Evolutionary conservation across 2,329 filamentous ascomycete species (phyloP).

Genomic region (Aspergillus aculeatus): DNA sequence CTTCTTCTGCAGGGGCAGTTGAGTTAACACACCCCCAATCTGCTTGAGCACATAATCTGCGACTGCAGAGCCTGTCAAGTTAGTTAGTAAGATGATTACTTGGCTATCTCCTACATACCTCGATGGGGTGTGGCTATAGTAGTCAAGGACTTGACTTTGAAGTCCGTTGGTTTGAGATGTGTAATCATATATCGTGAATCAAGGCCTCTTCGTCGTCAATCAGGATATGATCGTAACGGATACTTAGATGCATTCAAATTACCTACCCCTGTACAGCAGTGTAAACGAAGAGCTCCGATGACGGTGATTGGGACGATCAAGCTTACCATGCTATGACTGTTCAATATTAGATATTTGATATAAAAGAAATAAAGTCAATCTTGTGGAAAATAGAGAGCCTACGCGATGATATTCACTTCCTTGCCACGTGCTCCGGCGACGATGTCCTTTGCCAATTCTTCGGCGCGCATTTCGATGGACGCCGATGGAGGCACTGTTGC

Average conservation of each 20-base stretch:
- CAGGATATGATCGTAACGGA: constrained; percentile 6
- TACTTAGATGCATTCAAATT: constrained; percentile 1
- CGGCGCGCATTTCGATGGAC: constrained; percentile 58
- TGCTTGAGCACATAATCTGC: constrained; percentile 61
- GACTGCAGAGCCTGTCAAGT: constrained; percentile 53
- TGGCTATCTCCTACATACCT: constrained; percentile 34
- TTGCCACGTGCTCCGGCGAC: constrained; percentile 54
- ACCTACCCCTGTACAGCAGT: constrained; percentile 33
- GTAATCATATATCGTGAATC: constrained; percentile 66
- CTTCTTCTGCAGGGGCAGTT: neutral
- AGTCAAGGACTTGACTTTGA: constrained; percentile 71
- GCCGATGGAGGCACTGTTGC: constrained; percentile 59
- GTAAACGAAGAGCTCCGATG: neutral
- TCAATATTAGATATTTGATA: constrained; percentile 1
- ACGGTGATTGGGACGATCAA: neutral
- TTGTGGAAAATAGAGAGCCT: constrained; percentile 28
- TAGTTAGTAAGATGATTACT: constrained; percentile 13
- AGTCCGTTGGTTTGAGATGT: constrained; percentile 57
- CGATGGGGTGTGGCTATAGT: constrained; percentile 63
- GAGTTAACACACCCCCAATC: constrained; percentile 50
- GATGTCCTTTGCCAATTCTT: constrained; percentile 54
- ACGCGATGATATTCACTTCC: constrained; percentile 65
- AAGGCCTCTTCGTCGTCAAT: constrained; percentile 51
- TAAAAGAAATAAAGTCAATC: neutral
- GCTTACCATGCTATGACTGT: constrained; percentile 51